A percentile compares a stretch with the other conserved stretches of the same genome.
Conservation (phyloP, 2,329 filamentous ascomycete genomes). For the Didymella pomorum region DNA sequence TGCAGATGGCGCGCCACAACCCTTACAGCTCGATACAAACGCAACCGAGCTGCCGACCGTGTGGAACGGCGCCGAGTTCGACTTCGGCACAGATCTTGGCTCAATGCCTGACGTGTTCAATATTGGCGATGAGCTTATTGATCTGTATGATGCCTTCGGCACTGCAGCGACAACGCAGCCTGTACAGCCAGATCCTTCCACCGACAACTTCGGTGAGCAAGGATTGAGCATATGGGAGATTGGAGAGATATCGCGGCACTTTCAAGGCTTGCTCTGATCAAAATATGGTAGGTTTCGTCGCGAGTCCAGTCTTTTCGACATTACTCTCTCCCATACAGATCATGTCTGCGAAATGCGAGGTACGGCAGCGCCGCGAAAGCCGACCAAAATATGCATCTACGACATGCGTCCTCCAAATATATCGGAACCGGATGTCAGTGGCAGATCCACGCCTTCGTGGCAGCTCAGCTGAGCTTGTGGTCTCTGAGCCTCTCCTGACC, state of each 20-base stretch:
- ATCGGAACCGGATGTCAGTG: background rate
- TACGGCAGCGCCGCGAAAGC: background rate
- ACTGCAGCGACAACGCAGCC: slow-evolving; percentile 9
- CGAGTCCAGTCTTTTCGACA: background rate
- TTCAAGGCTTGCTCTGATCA: slow-evolving; percentile 38
- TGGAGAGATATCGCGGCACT: slow-evolving; percentile 22
- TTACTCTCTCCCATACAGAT: background rate
- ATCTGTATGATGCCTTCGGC: slow-evolving; percentile 23
- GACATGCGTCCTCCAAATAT: background rate
- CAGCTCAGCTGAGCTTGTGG: background rate
- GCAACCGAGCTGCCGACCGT: background rate
- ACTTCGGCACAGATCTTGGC: slow-evolving; percentile 13
- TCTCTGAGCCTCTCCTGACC: background rate
- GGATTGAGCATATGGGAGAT: slow-evolving; percentile 20
- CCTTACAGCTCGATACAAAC: background rate
- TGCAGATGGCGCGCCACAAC: background rate
- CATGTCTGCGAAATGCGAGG: background rate
- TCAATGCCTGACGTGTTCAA: slow-evolving; percentile 28
- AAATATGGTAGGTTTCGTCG: background rate
- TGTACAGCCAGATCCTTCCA: background rate
- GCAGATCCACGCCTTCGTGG: background rate
- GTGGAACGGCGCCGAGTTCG: slow-evolving; percentile 7
- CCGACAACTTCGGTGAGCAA: slow-evolving; percentile 17
- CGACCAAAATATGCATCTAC: background rate
- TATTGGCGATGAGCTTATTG: slow-evolving; percentile 21